Evolutionary conservation across 768 basidiomycete species (phyloP).

Genomic region (Pleurotus tuber-regium): DNA sequence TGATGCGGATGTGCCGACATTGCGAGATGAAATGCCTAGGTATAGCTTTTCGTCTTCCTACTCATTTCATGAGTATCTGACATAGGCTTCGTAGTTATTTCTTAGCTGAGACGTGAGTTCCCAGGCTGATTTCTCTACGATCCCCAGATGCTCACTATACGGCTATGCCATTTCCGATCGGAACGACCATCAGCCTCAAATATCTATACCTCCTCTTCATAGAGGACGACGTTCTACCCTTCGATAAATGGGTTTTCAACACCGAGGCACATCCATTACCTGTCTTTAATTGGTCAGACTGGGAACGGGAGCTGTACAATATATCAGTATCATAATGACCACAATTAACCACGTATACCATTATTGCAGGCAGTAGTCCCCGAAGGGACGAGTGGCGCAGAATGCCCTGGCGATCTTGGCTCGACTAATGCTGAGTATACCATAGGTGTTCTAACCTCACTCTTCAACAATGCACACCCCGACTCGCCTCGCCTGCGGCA

Average conservation of each 20-base stretch:
- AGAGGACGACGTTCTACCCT: constrained; percentile 55
- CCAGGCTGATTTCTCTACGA: not conserved
- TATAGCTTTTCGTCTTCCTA: constrained; percentile 19
- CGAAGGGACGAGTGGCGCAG: no score
- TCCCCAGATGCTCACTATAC: not conserved
- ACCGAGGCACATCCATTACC: constrained; percentile 81
- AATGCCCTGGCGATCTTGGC: no score
- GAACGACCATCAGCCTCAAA: constrained; percentile 44
- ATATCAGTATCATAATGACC: no score
- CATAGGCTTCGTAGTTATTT: constrained; percentile 32
- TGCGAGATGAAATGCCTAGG: constrained; percentile 54
- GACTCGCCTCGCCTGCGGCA: no score
- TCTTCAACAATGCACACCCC: no score
- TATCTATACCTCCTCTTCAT: constrained; percentile 69
- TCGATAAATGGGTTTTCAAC: constrained; percentile 59
- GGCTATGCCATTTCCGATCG: not conserved
- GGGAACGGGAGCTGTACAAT: constrained; percentile 48
- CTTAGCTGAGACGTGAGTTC: constrained; percentile 40
- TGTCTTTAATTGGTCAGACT: constrained; percentile 58
- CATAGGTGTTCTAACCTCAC: no score
- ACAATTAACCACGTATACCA: no score
- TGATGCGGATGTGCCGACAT: constrained; percentile 24
- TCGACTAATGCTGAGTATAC: no score
- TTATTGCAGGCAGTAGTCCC: no score
- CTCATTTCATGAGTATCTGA: not conserved